Percentiles rank a stretch among this genome's conserved stretches.
These are phyloP conservation scores for Xylaria sp. DNA, from an alignment of 2,329 filamentous ascomycete species.

Conservation along the genomic window DNA sequence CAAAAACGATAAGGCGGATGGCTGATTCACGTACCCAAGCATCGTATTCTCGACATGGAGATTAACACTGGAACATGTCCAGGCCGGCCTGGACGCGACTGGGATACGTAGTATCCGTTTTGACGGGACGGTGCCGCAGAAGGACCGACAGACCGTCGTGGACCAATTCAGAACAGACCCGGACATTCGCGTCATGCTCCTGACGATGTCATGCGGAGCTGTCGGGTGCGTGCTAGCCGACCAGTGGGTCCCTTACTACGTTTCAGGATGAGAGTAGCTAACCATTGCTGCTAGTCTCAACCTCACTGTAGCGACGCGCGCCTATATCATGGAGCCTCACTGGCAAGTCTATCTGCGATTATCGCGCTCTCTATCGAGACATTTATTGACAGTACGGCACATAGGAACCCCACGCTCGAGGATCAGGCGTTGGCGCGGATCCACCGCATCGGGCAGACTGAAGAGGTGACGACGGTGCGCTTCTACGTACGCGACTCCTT, in stretches of 20 bases:
- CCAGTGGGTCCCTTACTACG: background rate
- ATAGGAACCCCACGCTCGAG: constrained; percentile 47
- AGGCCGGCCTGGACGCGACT: constrained; percentile 41
- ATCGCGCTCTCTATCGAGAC: background rate
- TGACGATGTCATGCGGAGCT: constrained; percentile 56
- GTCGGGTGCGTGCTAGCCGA: constrained; percentile 44
- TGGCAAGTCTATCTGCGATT: constrained; percentile 34
- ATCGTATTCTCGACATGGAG: constrained; percentile 57
- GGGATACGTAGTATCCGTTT: constrained; percentile 45
- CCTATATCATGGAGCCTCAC: constrained; percentile 56
- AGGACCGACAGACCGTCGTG: constrained; percentile 45
- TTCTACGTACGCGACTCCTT: constrained; percentile 43
- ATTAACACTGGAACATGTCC: constrained; percentile 49
- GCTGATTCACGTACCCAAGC: constrained; percentile 39
- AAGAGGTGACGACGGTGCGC: constrained; percentile 42
- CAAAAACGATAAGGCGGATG: constrained; percentile 17
- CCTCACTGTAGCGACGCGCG: constrained; percentile 49
- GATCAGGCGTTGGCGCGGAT: constrained; percentile 47
- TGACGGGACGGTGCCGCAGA: constrained; percentile 50
- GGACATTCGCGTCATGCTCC: constrained; percentile 45
- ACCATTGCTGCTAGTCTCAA: constrained; percentile 41
- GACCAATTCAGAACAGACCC: constrained; percentile 44
- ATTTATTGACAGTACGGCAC: background rate
- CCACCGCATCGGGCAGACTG: constrained; percentile 41
- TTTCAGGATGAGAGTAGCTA: background rate